Evolutionary conservation across 805 yeast genomes (phyloP).

Genomic region (Candida alai): DNA sequence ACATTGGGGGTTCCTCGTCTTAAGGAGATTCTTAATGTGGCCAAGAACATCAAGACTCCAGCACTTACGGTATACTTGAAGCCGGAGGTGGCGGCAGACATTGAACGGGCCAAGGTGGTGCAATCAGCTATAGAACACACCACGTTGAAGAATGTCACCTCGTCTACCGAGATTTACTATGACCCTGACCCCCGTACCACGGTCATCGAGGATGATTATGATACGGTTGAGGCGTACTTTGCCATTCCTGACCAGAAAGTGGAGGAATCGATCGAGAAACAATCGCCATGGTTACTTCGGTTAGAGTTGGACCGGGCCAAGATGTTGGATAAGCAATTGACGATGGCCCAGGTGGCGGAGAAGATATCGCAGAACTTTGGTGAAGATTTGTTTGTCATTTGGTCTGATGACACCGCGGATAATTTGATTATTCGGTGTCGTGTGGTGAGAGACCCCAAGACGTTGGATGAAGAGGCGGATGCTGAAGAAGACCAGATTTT

Average conservation of each 20-base stretch:
- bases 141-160: constrained; percentile 87
- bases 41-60: constrained; percentile 99
- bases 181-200: constrained; percentile 98
- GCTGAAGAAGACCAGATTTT: constrained; percentile 96
- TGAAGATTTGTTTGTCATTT: constrained; percentile 92
- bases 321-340: constrained; percentile 95
- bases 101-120: constrained; percentile 89
- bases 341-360: constrained; percentile 98
- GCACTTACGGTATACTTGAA: constrained; percentile 91
- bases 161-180: constrained; percentile 95
- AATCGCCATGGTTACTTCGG: constrained; percentile 97
- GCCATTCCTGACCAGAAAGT: constrained; percentile 98
- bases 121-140: constrained; percentile 98
- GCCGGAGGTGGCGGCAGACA: constrained; percentile 76
- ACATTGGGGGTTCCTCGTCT: constrained; percentile 97
- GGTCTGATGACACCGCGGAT: constrained; percentile 99
- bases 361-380: constrained; percentile 90
- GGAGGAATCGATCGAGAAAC: constrained; percentile 88
- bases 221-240: constrained; percentile 94
- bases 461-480: constrained; percentile 88
- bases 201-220: constrained; percentile 94
- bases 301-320: constrained; percentile 96
- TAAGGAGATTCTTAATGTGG: constrained; percentile 96
- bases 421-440: constrained; percentile 96
- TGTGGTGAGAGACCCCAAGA: constrained; percentile 94